These are phyloP conservation scores for Ophiocytium majus DNA, from an alignment of 352 stramenopile species.

Conservation along the genomic window DNA sequence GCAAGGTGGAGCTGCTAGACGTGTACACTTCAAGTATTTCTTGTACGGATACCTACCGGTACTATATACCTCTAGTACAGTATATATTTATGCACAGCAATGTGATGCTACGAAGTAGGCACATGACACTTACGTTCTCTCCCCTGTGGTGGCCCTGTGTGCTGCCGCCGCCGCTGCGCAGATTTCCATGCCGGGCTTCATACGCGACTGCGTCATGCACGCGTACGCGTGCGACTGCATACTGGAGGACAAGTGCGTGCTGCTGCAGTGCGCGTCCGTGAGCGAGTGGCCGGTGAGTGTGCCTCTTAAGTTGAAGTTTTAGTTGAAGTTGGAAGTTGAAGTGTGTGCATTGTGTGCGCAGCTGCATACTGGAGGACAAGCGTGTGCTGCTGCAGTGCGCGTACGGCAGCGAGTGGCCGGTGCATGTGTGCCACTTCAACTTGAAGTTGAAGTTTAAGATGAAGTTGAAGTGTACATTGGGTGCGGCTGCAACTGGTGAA, in stretches of 20 bases:
- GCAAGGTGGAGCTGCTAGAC: conserved; percentile 44
- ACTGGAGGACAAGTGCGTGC: conserved; percentile 44
- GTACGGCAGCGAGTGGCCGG: conserved; percentile 32
- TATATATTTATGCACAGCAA: no score
- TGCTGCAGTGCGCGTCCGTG: conserved; percentile 44
- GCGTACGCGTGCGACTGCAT: conserved; percentile 53
- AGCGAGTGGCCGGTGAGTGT: conserved; percentile 22
- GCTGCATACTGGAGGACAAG: conserved; percentile 46
- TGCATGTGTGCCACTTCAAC: no score
- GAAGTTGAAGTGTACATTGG: no score
- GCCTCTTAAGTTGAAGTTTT: no score
- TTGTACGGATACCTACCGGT: no score
- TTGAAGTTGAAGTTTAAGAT: no score
- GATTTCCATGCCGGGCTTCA: conserved; percentile 14
- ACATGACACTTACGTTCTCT: neutral
- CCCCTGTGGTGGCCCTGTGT: neutral
- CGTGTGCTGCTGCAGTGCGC: conserved; percentile 46
- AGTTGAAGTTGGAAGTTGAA: no score
- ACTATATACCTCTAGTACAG: neutral
- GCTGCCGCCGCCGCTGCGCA: neutral
- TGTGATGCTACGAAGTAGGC: no score
- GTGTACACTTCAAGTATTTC: no score
- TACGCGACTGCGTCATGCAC: conserved; percentile 48
- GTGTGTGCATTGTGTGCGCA: no score
- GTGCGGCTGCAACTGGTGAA: no score